Base-by-base conservation (phyloP, 257 asterid species). In the Primulina huaijiensis region DNA sequence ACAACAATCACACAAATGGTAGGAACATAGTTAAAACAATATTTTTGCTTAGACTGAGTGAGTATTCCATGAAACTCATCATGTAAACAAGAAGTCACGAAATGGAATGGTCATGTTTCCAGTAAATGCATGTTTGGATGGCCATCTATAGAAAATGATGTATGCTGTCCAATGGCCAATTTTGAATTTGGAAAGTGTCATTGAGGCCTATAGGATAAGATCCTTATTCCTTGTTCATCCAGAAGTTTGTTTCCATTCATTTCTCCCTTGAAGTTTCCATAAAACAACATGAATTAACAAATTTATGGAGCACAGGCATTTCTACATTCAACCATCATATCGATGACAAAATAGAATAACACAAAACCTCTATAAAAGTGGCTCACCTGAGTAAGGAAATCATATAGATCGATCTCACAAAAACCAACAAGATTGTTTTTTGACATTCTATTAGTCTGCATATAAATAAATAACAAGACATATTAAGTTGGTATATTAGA, bases 361-460 rank as follows among this genome's bases (percentile, higher is more conserved):
- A 37, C n/a, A 69, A 30, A 75, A 50, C 37, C 60, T 33, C 27
- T 40, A 43, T 62, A 68, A 59, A 12, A 9, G 64, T 52, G 66
- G 33, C 90, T 88, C 81, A 94, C 99, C 97, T 73, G 89, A 61
- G 84, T 70, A 52, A 94, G 92, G 75, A 83, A 89, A 77, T 94
- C 95, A 77, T 86, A 86, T 57, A 94, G 83, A 86, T 94, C 87
- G 52, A 94, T 77, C 86, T 94, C 99, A 79, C 99, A 91, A 65
- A 76, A 84, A 65, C 99, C 99, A 31, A 91, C 60, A 55, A 94
- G 90, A 81, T 88, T 91, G 91, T 83, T 94, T 82, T 87, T 89
- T 60, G 89, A 85, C 72, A 94, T 58, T 77, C 81, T 84, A 73
- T 94, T 94, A 56, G 99, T 94, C 99, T 94, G 97, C 89, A 80